phyloP scores from a whole-genome alignment of 2,329 filamentous ascomycete genomes.

The Cordyceps farinosa region DNA sequence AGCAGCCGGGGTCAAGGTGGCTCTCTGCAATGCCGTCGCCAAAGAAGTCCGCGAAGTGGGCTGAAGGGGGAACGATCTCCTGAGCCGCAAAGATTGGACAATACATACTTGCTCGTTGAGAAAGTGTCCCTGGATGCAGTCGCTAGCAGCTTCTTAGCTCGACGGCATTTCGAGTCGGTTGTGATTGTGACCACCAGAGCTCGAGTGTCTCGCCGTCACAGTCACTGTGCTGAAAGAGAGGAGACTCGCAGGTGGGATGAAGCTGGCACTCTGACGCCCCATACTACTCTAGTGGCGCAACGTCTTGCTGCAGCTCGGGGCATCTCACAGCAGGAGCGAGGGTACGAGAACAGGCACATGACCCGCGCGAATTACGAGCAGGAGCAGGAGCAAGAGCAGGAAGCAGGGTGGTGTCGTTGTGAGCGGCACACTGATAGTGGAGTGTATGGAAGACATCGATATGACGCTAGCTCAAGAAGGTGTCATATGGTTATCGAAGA shows the following conservation, averaged over 20 bases:
- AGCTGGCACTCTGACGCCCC: not conserved
- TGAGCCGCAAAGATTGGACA: not conserved
- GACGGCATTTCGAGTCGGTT: not conserved
- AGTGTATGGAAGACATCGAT: not conserved
- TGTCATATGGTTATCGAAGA: not conserved
- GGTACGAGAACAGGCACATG: slow-evolving; percentile 8
- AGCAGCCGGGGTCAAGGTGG: slow-evolving; percentile 79
- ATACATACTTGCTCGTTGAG: not conserved
- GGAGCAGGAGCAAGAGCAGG: not conserved
- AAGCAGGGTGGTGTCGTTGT: not conserved
- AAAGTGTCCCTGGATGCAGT: not conserved
- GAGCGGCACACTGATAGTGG: slow-evolving; percentile 5
- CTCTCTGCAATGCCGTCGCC: slow-evolving; percentile 66
- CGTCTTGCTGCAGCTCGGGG: not conserved
- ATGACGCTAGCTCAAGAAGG: slow-evolving; percentile 1
- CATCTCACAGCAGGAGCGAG: slow-evolving; percentile 1
- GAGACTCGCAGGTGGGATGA: not conserved
- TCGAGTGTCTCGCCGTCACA: not conserved
- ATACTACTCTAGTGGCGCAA: slow-evolving; percentile 7
- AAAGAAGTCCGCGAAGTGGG: slow-evolving; percentile 46
- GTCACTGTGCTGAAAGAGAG: not conserved
- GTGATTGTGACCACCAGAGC: not conserved
- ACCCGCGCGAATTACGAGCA: slow-evolving; percentile 2
- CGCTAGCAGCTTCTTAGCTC: not conserved
- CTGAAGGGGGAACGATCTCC: slow-evolving; percentile 22